Evolutionary conservation across 352 stramenopile species (phyloP).

Genomic region (Pythium inflatum): DNA sequence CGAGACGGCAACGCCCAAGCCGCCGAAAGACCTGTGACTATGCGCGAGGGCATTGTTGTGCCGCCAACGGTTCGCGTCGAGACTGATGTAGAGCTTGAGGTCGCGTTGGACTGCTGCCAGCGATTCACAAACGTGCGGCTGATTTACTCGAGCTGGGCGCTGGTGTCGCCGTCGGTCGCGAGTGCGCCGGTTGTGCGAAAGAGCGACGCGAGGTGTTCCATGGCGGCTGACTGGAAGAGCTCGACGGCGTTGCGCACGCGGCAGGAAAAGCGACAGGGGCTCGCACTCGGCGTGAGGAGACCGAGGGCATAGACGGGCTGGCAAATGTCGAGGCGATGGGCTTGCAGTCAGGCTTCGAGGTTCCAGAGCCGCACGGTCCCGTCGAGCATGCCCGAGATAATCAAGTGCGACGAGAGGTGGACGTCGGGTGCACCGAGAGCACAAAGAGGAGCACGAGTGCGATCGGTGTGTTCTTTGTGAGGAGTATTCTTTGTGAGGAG

Average conservation of each 20-base stretch:
- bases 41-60: no score
- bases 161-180: not conserved
- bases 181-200: constrained; percentile 34
- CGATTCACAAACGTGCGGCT: constrained; percentile 40
- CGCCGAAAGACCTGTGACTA: no score
- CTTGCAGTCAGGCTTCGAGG: constrained; percentile 60
- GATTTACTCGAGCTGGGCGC: constrained; percentile 40
- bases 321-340: constrained; percentile 62
- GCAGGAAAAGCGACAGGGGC: constrained; percentile 63
- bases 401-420: constrained; percentile 51
- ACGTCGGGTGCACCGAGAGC: constrained; percentile 58
- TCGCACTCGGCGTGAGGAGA: constrained; percentile 40
- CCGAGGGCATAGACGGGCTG: constrained; percentile 50
- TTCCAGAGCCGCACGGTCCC: constrained; percentile 72
- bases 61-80: no score
- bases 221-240: constrained; percentile 69
- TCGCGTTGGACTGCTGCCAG: constrained; percentile 30
- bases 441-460: no score
- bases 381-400: constrained; percentile 77
- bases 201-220: constrained; percentile 64
- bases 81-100: no score
- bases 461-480: no score
- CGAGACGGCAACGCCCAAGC: no score
- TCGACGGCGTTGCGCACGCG: constrained; percentile 58
- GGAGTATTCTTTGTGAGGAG: no score